Conservation (phyloP, 2,329 filamentous ascomycete genomes). For the Lasiodiplodia sp. region DNA sequence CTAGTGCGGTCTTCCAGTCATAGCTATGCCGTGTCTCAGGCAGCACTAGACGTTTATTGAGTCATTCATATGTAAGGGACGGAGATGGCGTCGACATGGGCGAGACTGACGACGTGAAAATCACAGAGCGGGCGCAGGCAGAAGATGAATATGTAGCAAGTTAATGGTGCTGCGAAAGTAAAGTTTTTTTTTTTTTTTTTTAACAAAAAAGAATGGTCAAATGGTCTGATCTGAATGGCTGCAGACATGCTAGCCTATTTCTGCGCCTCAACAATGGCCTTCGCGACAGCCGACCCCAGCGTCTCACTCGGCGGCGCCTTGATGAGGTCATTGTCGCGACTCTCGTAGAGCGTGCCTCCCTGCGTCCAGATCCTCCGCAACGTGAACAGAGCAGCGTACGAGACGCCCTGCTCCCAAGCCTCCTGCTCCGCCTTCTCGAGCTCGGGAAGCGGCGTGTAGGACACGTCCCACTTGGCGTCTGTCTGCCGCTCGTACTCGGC, state of each 20-base stretch:
- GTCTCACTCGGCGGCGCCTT: slow-evolving; percentile 5
- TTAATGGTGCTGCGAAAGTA: too few species aligned
- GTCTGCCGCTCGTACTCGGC: slow-evolving; percentile 74
- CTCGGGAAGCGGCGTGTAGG: slow-evolving; percentile 60
- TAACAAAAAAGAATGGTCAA: background rate
- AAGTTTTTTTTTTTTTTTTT: too few species aligned
- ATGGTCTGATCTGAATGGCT: background rate
- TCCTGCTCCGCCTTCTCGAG: slow-evolving; percentile 65
- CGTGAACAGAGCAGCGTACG: slow-evolving; percentile 64
- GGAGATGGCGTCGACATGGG: too few species aligned
- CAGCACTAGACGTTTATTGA: background rate
- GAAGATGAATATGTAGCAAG: too few species aligned
- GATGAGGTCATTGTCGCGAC: slow-evolving; percentile 57
- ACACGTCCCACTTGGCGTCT: slow-evolving; percentile 61
- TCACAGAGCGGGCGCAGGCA: too few species aligned
- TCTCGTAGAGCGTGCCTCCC: slow-evolving; percentile 73
- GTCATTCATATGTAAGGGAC: background rate
- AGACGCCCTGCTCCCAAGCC: slow-evolving; percentile 62
- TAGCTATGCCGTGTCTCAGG: background rate
- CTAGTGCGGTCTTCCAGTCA: background rate
- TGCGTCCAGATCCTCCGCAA: slow-evolving; percentile 75
- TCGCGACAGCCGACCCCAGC: slow-evolving; percentile 6
- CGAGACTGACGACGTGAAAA: too few species aligned
- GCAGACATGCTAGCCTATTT: background rate
- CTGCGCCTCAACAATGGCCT: slow-evolving; percentile 15